Evolutionary conservation across 164 flowering plant species (phyloP).

Genomic region (Santalum album): DNA sequence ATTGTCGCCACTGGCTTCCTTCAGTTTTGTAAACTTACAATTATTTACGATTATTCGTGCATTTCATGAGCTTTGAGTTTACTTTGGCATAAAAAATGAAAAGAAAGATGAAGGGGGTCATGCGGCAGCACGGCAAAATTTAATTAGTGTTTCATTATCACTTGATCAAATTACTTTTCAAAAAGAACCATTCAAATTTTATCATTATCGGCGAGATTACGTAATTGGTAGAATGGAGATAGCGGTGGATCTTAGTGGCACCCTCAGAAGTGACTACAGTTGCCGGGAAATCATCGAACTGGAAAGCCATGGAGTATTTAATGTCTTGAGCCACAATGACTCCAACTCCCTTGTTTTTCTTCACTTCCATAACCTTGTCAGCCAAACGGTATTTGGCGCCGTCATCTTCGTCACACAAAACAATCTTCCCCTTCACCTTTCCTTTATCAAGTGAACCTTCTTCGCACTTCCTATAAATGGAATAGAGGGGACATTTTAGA

Average conservation of each 20-base stretch:
- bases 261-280: slow-evolving; percentile 42
- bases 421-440: slow-evolving; percentile 56
- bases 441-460: slow-evolving; percentile 28
- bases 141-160: too few relatives aligned
- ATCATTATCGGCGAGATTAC: too few relatives aligned
- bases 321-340: slow-evolving; percentile 25
- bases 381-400: slow-evolving; percentile 6
- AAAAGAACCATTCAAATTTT: too few relatives aligned
- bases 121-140: too few relatives aligned
- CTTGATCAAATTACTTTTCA: too few relatives aligned
- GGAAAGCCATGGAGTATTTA: slow-evolving; percentile 26
- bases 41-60: too few relatives aligned
- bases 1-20: slow-evolving; percentile 66
- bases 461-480: slow-evolving; percentile 36
- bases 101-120: too few relatives aligned
- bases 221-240: slow-evolving; percentile 65
- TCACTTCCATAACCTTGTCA: slow-evolving; percentile 23
- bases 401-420: slow-evolving; percentile 40
- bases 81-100: too few relatives aligned
- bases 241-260: slow-evolving; percentile 30
- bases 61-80: too few relatives aligned
- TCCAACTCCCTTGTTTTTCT: slow-evolving; percentile 46
- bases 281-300: slow-evolving; percentile 33
- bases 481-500: too few relatives aligned
- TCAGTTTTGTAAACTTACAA: slow-evolving; percentile 2